Percentiles rank a stretch among this genome's conserved stretches.
phyloP scores from a whole-genome alignment of 306 rosid genomes.

The Malus sieversii region DNA sequence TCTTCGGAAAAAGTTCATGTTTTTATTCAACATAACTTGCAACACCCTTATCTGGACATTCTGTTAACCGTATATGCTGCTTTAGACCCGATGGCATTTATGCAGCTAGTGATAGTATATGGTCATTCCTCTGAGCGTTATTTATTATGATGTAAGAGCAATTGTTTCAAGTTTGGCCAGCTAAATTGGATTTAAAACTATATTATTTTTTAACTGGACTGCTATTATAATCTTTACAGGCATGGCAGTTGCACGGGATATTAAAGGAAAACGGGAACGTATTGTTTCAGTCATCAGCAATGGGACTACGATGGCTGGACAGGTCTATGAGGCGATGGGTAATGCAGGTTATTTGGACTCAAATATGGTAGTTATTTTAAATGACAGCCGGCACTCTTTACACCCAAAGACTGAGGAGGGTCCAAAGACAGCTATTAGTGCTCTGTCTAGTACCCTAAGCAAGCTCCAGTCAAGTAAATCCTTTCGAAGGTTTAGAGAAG shows the following conservation, averaged over 20 bases:
- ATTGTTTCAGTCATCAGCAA: slow-evolving; percentile 76
- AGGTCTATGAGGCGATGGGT: slow-evolving; percentile 85
- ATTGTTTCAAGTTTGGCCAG: not conserved
- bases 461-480: slow-evolving; percentile 88
- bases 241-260: slow-evolving; percentile 90
- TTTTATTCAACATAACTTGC: not conserved
- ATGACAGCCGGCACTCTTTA: slow-evolving; percentile 79
- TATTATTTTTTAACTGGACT: not conserved
- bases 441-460: slow-evolving; percentile 77
- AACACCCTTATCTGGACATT: not conserved
- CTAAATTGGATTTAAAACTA: not conserved
- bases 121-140: not conserved
- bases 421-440: slow-evolving; percentile 60
- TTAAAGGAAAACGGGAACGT: slow-evolving; percentile 76
- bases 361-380: slow-evolving; percentile 78
- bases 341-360: slow-evolving; percentile 89
- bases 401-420: slow-evolving; percentile 70
- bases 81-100: not conserved
- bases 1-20: not conserved
- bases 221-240: slow-evolving; percentile 34
- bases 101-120: not conserved
- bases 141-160: not conserved
- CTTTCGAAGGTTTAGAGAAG: slow-evolving; percentile 84
- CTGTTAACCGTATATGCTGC: not conserved
- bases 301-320: slow-evolving; percentile 83